Conservation (phyloP, 192 early-diverging fungal species). For the Lunasporangiospora selenospora region DNA sequence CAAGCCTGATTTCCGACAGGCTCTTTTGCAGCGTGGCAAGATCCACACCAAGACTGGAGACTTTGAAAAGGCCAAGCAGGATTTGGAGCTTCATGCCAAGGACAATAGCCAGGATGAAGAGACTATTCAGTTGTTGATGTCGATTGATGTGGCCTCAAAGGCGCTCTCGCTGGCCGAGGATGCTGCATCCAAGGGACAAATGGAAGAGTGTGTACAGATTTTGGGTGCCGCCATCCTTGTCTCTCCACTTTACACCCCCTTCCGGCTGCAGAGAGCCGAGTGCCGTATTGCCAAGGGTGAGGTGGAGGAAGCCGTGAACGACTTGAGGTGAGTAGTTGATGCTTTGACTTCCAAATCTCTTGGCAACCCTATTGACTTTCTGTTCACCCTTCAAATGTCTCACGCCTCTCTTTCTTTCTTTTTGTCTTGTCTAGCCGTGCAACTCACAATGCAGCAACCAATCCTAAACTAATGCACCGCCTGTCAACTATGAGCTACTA, state of each 20-base stretch:
- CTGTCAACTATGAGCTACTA: conserved; percentile 79
- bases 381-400: neutral
- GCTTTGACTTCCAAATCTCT: neutral
- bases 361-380: neutral
- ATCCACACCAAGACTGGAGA: conserved; percentile 73
- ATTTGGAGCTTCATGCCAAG: conserved; percentile 60
- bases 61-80: conserved; percentile 65
- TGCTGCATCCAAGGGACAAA: conserved; percentile 53
- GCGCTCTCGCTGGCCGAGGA: conserved; percentile 42
- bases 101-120: conserved; percentile 36
- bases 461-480: conserved; percentile 63
- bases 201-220: conserved; percentile 58
- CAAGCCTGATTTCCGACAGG: conserved; percentile 83
- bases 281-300: conserved; percentile 77
- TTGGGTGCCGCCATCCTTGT: conserved; percentile 60
- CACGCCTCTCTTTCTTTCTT: neutral
- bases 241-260: conserved; percentile 59
- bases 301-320: conserved; percentile 86
- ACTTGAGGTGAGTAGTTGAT: conserved; percentile 59
- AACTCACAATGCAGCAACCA: conserved; percentile 74
- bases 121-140: conserved; percentile 27
- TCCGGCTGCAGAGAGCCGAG: conserved; percentile 73
- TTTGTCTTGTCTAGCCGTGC: conserved; percentile 60
- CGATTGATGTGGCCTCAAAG: conserved; percentile 54
- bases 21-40: conserved; percentile 75